These are phyloP conservation scores for Leccinum barrowsii DNA, from an alignment of 768 basidiomycete species.

Conservation along the genomic window DNA sequence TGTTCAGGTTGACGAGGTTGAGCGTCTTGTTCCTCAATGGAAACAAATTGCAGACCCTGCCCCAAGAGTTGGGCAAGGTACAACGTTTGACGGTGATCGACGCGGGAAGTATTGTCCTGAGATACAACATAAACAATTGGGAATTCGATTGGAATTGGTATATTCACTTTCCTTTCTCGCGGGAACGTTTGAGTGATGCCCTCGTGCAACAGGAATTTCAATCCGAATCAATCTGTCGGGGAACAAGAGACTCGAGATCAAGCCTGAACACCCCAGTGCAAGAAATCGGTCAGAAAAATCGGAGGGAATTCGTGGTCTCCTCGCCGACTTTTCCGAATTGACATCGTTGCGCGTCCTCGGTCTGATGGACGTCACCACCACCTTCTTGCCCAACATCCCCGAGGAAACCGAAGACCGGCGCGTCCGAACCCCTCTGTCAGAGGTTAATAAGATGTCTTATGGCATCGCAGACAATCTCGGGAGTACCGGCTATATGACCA, in stretches of 20 bases:
- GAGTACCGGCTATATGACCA: conserved; percentile 69
- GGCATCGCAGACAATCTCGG: conserved; percentile 95
- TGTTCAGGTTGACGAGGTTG: conserved; percentile 66
- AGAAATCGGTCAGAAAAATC: conserved; percentile 26
- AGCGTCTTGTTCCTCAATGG: conserved; percentile 86
- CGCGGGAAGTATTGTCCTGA: conserved; percentile 88
- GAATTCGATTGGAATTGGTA: conserved; percentile 99
- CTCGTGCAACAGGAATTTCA: conserved; percentile 78
- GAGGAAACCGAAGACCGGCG: conserved; percentile 87
- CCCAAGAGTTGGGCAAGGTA: conserved; percentile 85
- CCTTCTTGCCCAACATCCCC: conserved; percentile 61
- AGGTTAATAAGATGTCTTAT: conserved; percentile 89
- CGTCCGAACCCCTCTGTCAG: conserved; percentile 85
- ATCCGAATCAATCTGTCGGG: conserved; percentile 91
- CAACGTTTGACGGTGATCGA: conserved; percentile 78
- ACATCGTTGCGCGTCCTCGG: conserved; percentile 83
- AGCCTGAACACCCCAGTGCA: conserved; percentile 51
- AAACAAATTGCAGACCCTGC: conserved; percentile 88
- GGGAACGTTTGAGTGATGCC: not conserved
- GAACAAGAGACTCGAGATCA: conserved; percentile 95
- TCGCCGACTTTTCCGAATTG: conserved; percentile 88
- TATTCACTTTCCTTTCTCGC: conserved; percentile 14
- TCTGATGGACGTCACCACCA: conserved; percentile 91
- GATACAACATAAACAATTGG: conserved; percentile 98
- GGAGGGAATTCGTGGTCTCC: conserved; percentile 33